A percentile compares a stretch with the other conserved stretches of the same genome.
Evolutionary conservation across 176 grass and related monocot species (phyloP).

Genomic region (Zea mays): Zm-B73-REFERENCE-NAM-5.0 NC_050102.1:10209001-10209500

Average conservation of each 20-base stretch:
- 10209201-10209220: neutral
- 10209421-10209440: too few species aligned
- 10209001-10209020: neutral
- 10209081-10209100: neutral
- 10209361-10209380: too few species aligned
- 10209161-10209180: neutral
- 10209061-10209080: neutral
- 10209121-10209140: neutral
- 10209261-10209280: too few species aligned
- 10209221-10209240: neutral
- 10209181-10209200: neutral
- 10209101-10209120: neutral
- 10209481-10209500: too few species aligned
- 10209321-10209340: too few species aligned
- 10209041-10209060: neutral
- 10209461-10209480: too few species aligned
- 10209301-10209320: too few species aligned
- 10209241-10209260: neutral
- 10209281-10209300: too few species aligned
- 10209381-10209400: too few species aligned
- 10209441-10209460: too few species aligned
- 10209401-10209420: too few species aligned
- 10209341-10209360: too few species aligned
- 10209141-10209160: neutral
- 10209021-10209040: neutral